phyloP scores from a whole-genome alignment of 2,329 filamentous ascomycete species.

The Nothopassalora personata region DNA sequence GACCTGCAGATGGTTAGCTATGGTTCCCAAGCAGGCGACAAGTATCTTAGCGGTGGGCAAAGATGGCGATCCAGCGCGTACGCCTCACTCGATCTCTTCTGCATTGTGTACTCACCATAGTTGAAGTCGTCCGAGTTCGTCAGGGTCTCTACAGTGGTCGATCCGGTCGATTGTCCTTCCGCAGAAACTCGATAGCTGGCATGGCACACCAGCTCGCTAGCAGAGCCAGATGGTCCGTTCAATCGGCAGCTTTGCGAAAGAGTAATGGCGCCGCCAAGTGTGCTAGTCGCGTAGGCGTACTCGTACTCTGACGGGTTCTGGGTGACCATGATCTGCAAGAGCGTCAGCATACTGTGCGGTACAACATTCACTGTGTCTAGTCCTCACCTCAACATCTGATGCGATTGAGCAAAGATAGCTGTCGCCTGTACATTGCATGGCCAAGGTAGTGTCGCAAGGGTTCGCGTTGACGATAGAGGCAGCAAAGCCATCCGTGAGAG shows the following conservation, averaged over 20 bases:
- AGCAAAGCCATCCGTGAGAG: conserved; percentile 5
- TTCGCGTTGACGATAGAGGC: conserved; percentile 12
- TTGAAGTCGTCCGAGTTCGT: conserved; percentile 6
- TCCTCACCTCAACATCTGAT: conserved; percentile 1
- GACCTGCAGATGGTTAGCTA: background rate
- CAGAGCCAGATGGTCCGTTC: conserved; percentile 1
- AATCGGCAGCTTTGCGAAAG: conserved; percentile 4
- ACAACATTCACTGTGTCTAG: background rate
- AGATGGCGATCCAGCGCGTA: no score
- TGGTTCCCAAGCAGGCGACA: no score
- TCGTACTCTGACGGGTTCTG: conserved; percentile 10
- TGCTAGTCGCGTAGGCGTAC: background rate
- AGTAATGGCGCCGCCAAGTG: background rate
- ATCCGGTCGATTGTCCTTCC: background rate
- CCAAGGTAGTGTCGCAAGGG: conserved; percentile 13
- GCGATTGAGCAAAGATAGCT: background rate
- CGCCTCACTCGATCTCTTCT: no score
- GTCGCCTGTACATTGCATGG: conserved; percentile 10
- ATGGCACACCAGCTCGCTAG: background rate
- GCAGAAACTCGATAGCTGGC: background rate
- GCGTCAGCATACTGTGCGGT: background rate
- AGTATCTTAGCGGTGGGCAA: no score
- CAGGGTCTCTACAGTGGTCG: conserved; percentile 1
- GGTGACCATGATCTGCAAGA: conserved; percentile 10
- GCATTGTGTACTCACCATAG: conserved; percentile 1